Percentiles rank a stretch among this genome's conserved stretches.
phyloP scores from a whole-genome alignment of 106 monocot species.

The Allium sativum region DNA sequence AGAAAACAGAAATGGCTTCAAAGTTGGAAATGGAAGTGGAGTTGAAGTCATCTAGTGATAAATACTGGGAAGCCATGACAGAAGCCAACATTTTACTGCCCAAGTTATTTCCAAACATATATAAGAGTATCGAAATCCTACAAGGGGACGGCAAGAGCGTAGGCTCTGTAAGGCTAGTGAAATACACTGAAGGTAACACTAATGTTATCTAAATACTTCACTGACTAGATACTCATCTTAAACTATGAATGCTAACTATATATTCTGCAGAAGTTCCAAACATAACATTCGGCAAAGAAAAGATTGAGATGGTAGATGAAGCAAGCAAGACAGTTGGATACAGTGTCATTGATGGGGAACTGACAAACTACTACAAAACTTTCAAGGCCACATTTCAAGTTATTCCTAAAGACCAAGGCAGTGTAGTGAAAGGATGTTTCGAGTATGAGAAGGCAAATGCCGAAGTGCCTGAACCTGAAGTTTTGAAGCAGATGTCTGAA shows the following conservation, averaged over 20 bases:
- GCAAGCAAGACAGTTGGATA: constrained; percentile 1
- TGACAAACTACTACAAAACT: constrained; percentile 18
- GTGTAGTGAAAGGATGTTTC: constrained; percentile 28
- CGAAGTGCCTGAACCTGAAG: constrained; percentile 40
- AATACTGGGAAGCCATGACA: too few species aligned
- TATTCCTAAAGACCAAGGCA: constrained; percentile 25
- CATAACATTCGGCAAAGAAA: constrained; percentile 1
- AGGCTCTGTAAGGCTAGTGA: too few species aligned
- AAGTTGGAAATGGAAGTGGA: too few species aligned
- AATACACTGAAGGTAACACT: too few species aligned
- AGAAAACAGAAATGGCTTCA: too few species aligned
- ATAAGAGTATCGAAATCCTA: too few species aligned
- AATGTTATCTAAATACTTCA: not conserved
- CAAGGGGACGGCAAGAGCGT: too few species aligned
- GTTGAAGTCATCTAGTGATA: too few species aligned
- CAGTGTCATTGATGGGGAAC: constrained; percentile 6
- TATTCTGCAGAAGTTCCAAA: not conserved
- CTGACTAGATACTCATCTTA: not conserved
- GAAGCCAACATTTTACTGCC: too few species aligned
- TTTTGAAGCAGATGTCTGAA: constrained; percentile 23
- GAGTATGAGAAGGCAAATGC: constrained; percentile 40
- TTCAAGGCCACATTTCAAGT: constrained; percentile 34
- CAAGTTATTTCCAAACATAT: too few species aligned
- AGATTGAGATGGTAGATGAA: constrained; percentile 1
- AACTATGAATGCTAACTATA: not conserved